Evolutionary conservation across 805 yeast genomes (phyloP), one percentile per base, ranked within the genome.

Genomic region (Lipomyces anomalus): DNA sequence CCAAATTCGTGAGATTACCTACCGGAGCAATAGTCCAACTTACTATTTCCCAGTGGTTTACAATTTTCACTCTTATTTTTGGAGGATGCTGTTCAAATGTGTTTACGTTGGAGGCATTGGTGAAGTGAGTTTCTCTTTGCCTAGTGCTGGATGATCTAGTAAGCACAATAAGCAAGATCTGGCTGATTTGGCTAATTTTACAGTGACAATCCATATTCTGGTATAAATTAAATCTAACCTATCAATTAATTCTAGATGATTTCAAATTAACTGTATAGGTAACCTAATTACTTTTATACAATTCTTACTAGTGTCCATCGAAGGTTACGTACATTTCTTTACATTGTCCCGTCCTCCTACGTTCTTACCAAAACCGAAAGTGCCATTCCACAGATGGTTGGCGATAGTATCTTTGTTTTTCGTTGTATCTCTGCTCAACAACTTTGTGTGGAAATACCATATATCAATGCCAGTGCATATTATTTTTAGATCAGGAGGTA

Each of bases 61-160:
- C 53, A 22, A 53, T 61, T 22, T 43, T 65, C 4, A 44, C 57
- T 7, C 65, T 75, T 26, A 75, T 81, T 9, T 78, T 81, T 57
- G 83, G 84, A 0, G 87, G 89, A 3, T 83, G 92, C 60, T 84
- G 92, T 59, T 66, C 78, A 26, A 84, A 81, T 60, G 88, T 80
- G 23, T 67, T 75, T 47, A 70, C 83, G 1, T 63, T 83, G 41
- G 92, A 84, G 59, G 60, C 68, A 22, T 64, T 82, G 16, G 61
- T 81, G 1, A 59, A 61, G 21, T 55, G 52, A 11, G 50, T 48
- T 21, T 61, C 29, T 4, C 13, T 9, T 28, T 13, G 13, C 9
- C 13, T 28, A 13, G 32, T 13, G 9, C 13, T 29, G 24, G 16
- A 36, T 22, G 39, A 23, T 22, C 37, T 39, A 23, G 29, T 18